Evolutionary conservation across 2,329 filamentous ascomycete species (phyloP).

Genomic region (Alternaria ventricosa): DNA sequence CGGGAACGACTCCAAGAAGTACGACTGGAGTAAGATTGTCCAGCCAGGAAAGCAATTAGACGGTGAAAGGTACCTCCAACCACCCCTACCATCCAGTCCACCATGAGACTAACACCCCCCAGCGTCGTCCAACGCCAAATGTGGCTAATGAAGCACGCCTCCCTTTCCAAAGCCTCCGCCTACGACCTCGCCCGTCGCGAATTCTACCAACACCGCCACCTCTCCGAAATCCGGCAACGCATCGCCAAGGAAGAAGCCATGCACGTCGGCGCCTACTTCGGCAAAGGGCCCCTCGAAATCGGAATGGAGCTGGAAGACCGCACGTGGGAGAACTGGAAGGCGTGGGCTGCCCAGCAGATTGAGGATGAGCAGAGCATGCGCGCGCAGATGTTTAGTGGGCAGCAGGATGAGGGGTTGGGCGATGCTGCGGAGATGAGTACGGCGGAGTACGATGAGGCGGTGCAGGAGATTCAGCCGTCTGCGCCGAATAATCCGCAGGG

Average conservation of each 20-base stretch:
- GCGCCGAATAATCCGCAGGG: slow-evolving; percentile 33
- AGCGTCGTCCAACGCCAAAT: slow-evolving; percentile 93
- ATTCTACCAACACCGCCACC: slow-evolving; percentile 84
- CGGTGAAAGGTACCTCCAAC: slow-evolving; percentile 93
- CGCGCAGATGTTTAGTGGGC: slow-evolving; percentile 50
- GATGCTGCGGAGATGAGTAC: slow-evolving; percentile 22
- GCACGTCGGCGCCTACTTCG: slow-evolving; percentile 87
- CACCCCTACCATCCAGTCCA: no score
- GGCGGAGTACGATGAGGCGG: slow-evolving; percentile 35
- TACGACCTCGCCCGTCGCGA: slow-evolving; percentile 90
- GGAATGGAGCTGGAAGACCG: slow-evolving; percentile 83
- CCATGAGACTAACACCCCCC: background rate
- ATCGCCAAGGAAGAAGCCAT: slow-evolving; percentile 88
- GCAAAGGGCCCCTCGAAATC: slow-evolving; percentile 74
- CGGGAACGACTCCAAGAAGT: slow-evolving; percentile 77
- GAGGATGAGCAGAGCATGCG: slow-evolving; percentile 56
- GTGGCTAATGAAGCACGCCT: slow-evolving; percentile 70
- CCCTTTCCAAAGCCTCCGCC: slow-evolving; percentile 69
- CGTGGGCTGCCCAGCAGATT: slow-evolving; percentile 69
- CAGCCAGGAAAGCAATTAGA: slow-evolving; percentile 79
- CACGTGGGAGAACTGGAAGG: slow-evolving; percentile 83
- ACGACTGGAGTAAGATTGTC: slow-evolving; percentile 79
- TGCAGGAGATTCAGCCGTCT: slow-evolving; percentile 44
- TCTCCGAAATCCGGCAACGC: slow-evolving; percentile 80
- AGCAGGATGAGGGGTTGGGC: slow-evolving; percentile 40